Evolutionary conservation across 352 stramenopile species (phyloP).

Genomic region (Blastocystis hominis): DNA sequence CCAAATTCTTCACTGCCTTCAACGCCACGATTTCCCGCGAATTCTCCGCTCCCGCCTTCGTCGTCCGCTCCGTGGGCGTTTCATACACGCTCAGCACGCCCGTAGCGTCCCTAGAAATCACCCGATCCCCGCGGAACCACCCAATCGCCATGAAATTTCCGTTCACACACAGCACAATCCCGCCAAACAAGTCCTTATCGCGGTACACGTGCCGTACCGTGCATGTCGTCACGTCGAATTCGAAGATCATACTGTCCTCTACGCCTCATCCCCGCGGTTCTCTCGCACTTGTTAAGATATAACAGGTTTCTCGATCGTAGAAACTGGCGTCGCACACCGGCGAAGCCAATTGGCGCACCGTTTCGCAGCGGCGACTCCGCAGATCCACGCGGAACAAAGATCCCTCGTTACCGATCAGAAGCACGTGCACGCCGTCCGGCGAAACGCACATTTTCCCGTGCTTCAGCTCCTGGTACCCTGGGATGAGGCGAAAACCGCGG

Average conservation of each 20-base stretch:
- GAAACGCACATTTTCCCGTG: neutral
- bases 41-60: neutral
- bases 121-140: neutral
- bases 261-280: neutral
- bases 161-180: neutral
- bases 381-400: conserved; percentile 20
- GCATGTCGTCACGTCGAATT: neutral
- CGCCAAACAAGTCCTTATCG: conserved; percentile 34
- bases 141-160: conserved; percentile 39
- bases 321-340: neutral
- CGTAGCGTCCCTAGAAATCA: neutral
- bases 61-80: conserved; percentile 2
- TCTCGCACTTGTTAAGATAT: neutral
- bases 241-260: conserved; percentile 18
- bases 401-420: neutral
- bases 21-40: conserved; percentile 6
- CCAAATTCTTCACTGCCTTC: conserved; percentile 47
- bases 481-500: neutral
- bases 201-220: neutral
- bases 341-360: neutral
- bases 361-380: neutral
- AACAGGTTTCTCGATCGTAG: conserved; percentile 38
- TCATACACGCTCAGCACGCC: neutral
- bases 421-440: neutral
- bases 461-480: conserved; percentile 26